Evolutionary conservation across 1,284 basidiomycete genomes (phyloP).

Genomic region (Stygiomarasmius scandens): DNA sequence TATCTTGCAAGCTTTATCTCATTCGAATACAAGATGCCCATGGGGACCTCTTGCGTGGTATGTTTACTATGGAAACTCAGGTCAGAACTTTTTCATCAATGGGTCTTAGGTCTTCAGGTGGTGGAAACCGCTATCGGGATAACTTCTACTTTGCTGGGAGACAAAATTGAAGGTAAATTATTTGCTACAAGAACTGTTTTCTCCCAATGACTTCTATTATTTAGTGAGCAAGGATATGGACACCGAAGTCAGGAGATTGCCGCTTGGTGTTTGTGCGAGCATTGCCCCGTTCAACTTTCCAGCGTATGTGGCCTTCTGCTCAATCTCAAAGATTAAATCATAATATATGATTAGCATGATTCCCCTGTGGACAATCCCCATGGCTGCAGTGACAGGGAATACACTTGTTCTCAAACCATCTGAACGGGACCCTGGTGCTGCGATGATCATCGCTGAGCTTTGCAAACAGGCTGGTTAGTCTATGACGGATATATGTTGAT

Average conservation of each 20-base stretch:
- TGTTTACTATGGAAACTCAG: not conserved
- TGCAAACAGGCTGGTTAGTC: slow-evolving; percentile 76
- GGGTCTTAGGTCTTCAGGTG: slow-evolving; percentile 75
- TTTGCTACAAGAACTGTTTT: not conserved
- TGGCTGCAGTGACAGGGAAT: slow-evolving; percentile 90
- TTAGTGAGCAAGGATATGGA: slow-evolving; percentile 96
- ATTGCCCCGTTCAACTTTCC: slow-evolving; percentile 95
- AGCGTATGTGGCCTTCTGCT: slow-evolving; percentile 55
- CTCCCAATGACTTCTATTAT: not conserved
- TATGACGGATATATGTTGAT: not conserved
- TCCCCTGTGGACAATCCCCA: slow-evolving; percentile 93
- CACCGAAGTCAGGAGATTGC: slow-evolving; percentile 81
- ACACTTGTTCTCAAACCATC: slow-evolving; percentile 95
- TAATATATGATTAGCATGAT: slow-evolving; percentile 74
- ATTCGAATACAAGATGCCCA: slow-evolving; percentile 72
- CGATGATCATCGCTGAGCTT: slow-evolving; percentile 96
- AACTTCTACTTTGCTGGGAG: slow-evolving; percentile 84
- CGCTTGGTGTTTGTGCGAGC: slow-evolving; percentile 78
- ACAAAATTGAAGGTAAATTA: slow-evolving; percentile 83
- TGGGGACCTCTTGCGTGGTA: slow-evolving; percentile 86
- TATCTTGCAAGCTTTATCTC: slow-evolving; percentile 1
- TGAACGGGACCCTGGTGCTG: slow-evolving; percentile 94
- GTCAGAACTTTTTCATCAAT: not conserved
- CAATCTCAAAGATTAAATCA: too few species aligned
- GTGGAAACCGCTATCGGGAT: slow-evolving; percentile 88